Percentiles rank a stretch among this genome's conserved stretches.
Evolutionary conservation across 2,329 filamentous ascomycete species (phyloP).

Genomic region (Aspergillus sp.): DNA sequence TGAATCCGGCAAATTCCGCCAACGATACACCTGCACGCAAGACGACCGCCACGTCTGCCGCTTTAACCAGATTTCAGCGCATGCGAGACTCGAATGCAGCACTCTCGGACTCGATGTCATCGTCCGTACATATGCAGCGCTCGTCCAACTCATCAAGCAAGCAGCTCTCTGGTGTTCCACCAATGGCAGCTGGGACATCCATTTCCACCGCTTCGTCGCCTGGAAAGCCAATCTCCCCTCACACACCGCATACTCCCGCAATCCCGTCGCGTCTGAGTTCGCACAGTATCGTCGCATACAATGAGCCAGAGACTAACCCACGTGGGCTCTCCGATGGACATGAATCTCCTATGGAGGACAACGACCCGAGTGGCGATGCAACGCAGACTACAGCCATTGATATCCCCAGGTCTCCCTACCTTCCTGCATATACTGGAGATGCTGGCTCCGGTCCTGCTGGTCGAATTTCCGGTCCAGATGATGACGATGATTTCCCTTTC

Average conservation of each 20-base stretch:
- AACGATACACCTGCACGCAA: constrained; percentile 62
- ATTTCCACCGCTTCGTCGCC: constrained; percentile 82
- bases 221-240: constrained; percentile 79
- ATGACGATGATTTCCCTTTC: constrained; percentile 38
- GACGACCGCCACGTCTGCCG: constrained; percentile 69
- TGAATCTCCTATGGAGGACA: constrained; percentile 29
- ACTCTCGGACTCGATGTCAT: constrained; percentile 87
- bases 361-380: constrained; percentile 25
- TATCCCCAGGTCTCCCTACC: constrained; percentile 41
- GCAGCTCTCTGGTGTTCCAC: constrained; percentile 58
- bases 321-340: constrained; percentile 22
- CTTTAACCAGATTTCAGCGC: constrained; percentile 74
- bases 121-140: constrained; percentile 74
- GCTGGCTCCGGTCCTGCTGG: constrained; percentile 38
- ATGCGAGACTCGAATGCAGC: constrained; percentile 86
- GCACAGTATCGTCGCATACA: constrained; percentile 72
- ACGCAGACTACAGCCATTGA: constrained; percentile 37
- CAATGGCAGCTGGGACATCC: constrained; percentile 56
- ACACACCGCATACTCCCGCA: constrained; percentile 85
- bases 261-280: constrained; percentile 90
- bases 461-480: constrained; percentile 31
- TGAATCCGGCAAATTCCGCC: constrained; percentile 51
- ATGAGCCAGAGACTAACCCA: constrained; percentile 30
- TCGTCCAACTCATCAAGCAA: constrained; percentile 72
- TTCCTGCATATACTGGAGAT: constrained; percentile 30